phyloP scores from a whole-genome alignment of 2,329 filamentous ascomycete genomes.

The Penicillium sp. region DNA sequence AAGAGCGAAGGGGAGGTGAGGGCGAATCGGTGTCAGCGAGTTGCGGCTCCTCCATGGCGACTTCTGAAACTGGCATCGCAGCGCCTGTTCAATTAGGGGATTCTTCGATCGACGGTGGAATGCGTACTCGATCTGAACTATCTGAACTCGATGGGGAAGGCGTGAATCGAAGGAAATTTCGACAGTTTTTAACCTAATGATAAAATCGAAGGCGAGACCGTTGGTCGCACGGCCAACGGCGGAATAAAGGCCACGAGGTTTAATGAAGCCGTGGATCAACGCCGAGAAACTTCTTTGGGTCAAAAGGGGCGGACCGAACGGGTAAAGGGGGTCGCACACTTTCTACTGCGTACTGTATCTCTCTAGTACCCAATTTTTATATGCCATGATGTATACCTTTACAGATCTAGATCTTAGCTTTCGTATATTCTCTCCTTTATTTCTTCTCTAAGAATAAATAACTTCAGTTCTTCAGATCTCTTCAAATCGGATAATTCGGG shows the following conservation, averaged over 20 bases:
- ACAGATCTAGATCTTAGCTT: not conserved
- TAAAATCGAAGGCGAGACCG: not conserved
- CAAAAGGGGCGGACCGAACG: constrained; percentile 22
- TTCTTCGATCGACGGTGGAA: constrained; percentile 1
- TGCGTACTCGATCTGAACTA: not conserved
- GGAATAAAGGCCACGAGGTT: constrained; percentile 18
- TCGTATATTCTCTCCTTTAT: not conserved
- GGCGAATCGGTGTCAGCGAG: constrained; percentile 12
- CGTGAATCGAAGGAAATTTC: not conserved
- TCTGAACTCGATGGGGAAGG: not conserved
- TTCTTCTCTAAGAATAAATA: not conserved
- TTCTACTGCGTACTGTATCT: too few species aligned
- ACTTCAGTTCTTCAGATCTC: not conserved
- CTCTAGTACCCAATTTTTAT: not conserved
- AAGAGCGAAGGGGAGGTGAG: constrained; percentile 28
- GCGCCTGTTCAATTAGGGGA: constrained; percentile 1
- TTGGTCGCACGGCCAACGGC: constrained; percentile 14
- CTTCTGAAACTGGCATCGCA: constrained; percentile 13
- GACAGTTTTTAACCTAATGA: too few species aligned
- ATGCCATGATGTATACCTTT: too few species aligned
- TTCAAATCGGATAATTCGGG: not conserved
- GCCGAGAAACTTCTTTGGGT: constrained; percentile 21
- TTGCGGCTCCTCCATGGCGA: constrained; percentile 22
- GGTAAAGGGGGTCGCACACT: constrained; percentile 12
- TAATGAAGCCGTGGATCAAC: constrained; percentile 24